Evolutionary conservation across 2,329 filamentous ascomycete species (phyloP), one percentile per base, ranked within the genome.

Genomic region (Fusarium multiceps): DNA sequence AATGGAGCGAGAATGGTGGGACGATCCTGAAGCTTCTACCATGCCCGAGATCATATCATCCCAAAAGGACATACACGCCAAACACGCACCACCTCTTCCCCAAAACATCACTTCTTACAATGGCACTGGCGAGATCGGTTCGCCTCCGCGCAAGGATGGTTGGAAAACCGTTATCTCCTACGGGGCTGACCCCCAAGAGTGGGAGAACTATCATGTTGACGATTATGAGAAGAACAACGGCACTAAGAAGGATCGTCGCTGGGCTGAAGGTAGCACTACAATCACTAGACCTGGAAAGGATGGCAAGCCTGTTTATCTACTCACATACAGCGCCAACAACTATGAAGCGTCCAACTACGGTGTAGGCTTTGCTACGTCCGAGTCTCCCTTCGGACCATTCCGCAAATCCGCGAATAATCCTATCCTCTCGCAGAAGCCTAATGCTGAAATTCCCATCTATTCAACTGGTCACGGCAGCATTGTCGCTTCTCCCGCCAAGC

Each of bases 111-210:
- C 74, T 3, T 73, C 73, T 4, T 80, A 80, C 59, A 80, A 80
- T 20, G 78, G 78, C 9, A 79, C 77, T 1, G 78, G 78, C 6
- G 75, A 77, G n/a, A 66, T 80, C 25, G 78, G 77, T 13, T 48
- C 63, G 6, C 78, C 78, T 7, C 76, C 75, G 3, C 77, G 78
- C 16, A 79, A 79, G 48, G 78, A 80, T 58, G 78, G 78, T 23
- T 80, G 78, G 78, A 75, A 76, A 55, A 80, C 78, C 0, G 77
- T 79, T 28, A 79, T 80, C 41, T 80, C 77, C 4, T 80, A 80
- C 55, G 76, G 76, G 8, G 73, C 73, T 4, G 78, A 80, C 41
- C 77, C 76, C 1, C 78, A 80, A 46, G 73, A 72, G 9, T 80
- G 78, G 78, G 78, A 80, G 32, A 79, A 80, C 58, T 79, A 72